Conservation (phyloP, 148 eudicot species). For the Pouteria glomerata region DNA sequence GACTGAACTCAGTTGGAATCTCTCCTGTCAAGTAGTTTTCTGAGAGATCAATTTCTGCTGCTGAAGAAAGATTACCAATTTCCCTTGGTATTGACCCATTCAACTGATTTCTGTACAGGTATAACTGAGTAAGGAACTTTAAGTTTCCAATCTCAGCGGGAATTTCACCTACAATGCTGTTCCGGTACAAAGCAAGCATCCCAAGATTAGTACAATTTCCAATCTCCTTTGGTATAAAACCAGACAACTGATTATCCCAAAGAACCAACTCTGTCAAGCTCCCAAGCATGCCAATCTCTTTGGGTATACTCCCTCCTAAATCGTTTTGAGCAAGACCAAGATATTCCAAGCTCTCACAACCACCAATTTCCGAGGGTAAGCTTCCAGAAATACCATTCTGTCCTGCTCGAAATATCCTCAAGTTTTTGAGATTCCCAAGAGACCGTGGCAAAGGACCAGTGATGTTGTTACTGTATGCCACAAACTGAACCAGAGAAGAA, state of each 20-base stretch:
- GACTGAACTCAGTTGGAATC: constrained; percentile 70
- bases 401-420: constrained; percentile 74
- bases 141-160: constrained; percentile 69
- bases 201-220: constrained; percentile 71
- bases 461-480: constrained; percentile 66
- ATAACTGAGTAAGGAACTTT: constrained; percentile 43
- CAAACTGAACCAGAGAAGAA: constrained; percentile 53
- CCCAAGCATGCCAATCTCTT: constrained; percentile 66
- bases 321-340: constrained; percentile 88
- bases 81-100: constrained; percentile 85
- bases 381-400: constrained; percentile 71
- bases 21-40: constrained; percentile 67
- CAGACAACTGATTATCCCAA: constrained; percentile 67
- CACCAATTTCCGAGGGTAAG: constrained; percentile 72
- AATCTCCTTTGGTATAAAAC: constrained; percentile 69
- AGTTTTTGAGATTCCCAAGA: constrained; percentile 53
- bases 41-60: constrained; percentile 75
- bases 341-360: constrained; percentile 47
- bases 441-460: constrained; percentile 67
- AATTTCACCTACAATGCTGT: constrained; percentile 70
- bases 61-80: constrained; percentile 76
- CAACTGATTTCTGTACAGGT: constrained; percentile 67
- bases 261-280: constrained; percentile 66
- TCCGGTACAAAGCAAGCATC: constrained; percentile 78
- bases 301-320: constrained; percentile 63